These are phyloP conservation scores for Dipodascus albidus DNA, from an alignment of 805 yeast species.

Conservation along the genomic window DNA sequence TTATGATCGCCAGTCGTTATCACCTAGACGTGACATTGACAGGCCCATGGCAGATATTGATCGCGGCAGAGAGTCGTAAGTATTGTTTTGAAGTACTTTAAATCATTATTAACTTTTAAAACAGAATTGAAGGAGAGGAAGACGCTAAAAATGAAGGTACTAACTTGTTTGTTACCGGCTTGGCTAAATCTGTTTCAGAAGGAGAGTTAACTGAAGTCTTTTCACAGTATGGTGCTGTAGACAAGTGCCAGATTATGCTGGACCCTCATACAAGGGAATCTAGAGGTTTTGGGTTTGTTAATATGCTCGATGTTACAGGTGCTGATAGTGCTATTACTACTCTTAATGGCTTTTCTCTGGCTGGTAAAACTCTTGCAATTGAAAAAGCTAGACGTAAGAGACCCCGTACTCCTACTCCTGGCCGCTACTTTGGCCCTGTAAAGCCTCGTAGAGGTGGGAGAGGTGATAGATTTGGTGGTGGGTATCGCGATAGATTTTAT, in stretches of 20 bases:
- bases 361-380: slow-evolving; percentile 34
- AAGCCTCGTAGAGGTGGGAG: slow-evolving; percentile 13
- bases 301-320: slow-evolving; percentile 30
- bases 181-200: slow-evolving; percentile 22
- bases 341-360: slow-evolving; percentile 32
- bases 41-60: background rate
- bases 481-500: slow-evolving; percentile 12
- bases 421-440: slow-evolving; percentile 26
- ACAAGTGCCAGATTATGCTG: slow-evolving; percentile 30
- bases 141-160: slow-evolving; percentile 24
- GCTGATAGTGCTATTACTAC: slow-evolving; percentile 36
- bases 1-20: background rate
- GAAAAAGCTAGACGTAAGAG: slow-evolving; percentile 33
- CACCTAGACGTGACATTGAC: background rate
- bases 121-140: slow-evolving; percentile 12
- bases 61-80: background rate
- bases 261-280: slow-evolving; percentile 34
- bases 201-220: slow-evolving; percentile 20
- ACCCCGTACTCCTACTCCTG: slow-evolving; percentile 29
- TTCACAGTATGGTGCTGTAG: slow-evolving; percentile 20
- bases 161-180: slow-evolving; percentile 27
- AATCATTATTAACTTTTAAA: too few relatives aligned
- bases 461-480: slow-evolving; percentile 4
- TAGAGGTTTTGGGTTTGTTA: slow-evolving; percentile 43
- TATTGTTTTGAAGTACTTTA: too few relatives aligned